Base-by-base conservation (phyloP, 2,329 filamentous ascomycete genomes). In the Diplodia intermedia region DNA sequence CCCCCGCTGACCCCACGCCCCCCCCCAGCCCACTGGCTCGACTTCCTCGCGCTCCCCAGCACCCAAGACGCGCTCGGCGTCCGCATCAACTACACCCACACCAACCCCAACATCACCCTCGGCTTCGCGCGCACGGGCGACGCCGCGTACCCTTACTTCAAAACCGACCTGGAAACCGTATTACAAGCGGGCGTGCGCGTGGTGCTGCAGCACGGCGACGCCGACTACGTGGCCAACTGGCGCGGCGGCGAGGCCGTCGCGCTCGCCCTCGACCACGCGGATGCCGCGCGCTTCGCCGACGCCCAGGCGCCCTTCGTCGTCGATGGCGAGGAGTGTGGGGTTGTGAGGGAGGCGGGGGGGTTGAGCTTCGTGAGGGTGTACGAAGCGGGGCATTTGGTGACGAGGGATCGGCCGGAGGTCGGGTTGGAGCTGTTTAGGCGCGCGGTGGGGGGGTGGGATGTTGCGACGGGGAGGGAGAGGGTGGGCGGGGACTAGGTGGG, bases 341-440 rank as follows among this genome's bases (percentile, higher is more conserved):
- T 87, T 68, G 91, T 92, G 0, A 85, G 91, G 7, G 91, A 95
- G 77, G 91, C 87, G 71, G 91, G 90, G 4, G 93, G 93, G 68
- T 80, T 86, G 54, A 82, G 79, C 54, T 86, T 86, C 71, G 79
- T 79, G 11, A 75, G 83, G 20, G 78, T 86, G 60, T 86, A 85
- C 70, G 82, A 86, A 68, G 79, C 84, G 0, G 85, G 85, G 0
- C 85, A 87, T 69, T 79, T 84, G 61, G 78, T 85, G 4, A 82
- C 84, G 2, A 84, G 81, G 53, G 78, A 79, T 33, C 77, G 78
- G 70, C 74, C 77, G 12, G 63, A 69, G 43, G 76, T 40, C 15
- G 33, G 11, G 8, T 29, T 55, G 50, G 53, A 53, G 50, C 12
- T 66, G 36, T 66, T 66, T 12, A n/a, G 36, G 23, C 26, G 50